A percentile compares a stretch with the other conserved stretches of the same genome.
These are phyloP conservation scores for Aspergillus transmontanensis DNA, from an alignment of 2,329 filamentous ascomycete genomes.

Conservation along the genomic window DNA sequence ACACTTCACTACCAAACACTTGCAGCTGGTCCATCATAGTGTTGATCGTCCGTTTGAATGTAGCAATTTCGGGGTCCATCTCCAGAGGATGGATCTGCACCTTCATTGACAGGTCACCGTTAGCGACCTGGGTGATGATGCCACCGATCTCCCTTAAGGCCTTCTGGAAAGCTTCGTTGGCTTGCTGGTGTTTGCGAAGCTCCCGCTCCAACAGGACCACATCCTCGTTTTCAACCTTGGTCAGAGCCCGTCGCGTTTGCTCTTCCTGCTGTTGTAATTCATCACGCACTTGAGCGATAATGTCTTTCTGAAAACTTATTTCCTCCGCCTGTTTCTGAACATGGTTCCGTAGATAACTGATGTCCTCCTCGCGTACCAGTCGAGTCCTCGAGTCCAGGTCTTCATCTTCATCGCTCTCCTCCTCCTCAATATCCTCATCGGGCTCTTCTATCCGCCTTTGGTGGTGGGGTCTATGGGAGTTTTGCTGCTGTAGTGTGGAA, in stretches of 20 bases:
- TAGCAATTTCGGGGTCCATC: slow-evolving; percentile 97
- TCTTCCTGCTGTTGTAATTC: slow-evolving; percentile 85
- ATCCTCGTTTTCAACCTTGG: slow-evolving; percentile 80
- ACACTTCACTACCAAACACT: slow-evolving; percentile 95
- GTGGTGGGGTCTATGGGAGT: slow-evolving; percentile 39
- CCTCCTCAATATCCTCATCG: slow-evolving; percentile 36
- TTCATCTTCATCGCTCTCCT: slow-evolving; percentile 46
- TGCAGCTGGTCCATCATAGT: slow-evolving; percentile 99
- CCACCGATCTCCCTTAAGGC: slow-evolving; percentile 94
- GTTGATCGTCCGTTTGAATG: slow-evolving; percentile 97
- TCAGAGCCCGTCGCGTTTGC: slow-evolving; percentile 79
- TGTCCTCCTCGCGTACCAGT: slow-evolving; percentile 73
- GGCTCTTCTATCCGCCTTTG: slow-evolving; percentile 38
- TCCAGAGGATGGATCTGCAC: slow-evolving; percentile 93
- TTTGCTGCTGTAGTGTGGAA: slow-evolving; percentile 40
- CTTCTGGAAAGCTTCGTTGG: slow-evolving; percentile 98
- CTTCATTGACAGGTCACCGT: slow-evolving; percentile 94
- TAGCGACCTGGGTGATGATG: slow-evolving; percentile 94
- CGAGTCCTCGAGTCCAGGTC: slow-evolving; percentile 55
- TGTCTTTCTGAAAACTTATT: slow-evolving; percentile 82
- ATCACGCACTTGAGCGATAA: slow-evolving; percentile 81
- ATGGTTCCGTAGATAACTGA: slow-evolving; percentile 83
- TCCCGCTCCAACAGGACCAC: slow-evolving; percentile 90
- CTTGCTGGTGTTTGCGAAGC: slow-evolving; percentile 94
- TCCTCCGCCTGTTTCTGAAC: slow-evolving; percentile 92